Evolutionary conservation across 495 filamentous ascomycete genomes (phyloP).

Genomic region (Astrothelium subdiscretum): DNA sequence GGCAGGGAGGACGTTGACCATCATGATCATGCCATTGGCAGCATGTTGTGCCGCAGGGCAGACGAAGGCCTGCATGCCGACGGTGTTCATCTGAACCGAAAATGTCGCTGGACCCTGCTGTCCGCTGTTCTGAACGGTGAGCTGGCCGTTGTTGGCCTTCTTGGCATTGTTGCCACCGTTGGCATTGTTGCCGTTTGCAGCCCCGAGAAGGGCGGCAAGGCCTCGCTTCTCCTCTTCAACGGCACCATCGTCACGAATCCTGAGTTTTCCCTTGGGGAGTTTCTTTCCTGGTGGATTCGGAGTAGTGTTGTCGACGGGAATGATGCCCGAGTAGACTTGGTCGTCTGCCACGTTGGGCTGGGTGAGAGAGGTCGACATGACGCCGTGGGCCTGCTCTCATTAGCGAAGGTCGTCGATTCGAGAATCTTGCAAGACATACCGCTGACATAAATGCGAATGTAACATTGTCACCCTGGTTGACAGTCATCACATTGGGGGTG

Average conservation of each 20-base stretch:
- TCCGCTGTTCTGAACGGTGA: conserved; percentile 1
- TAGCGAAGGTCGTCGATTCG: not conserved
- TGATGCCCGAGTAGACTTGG: conserved; percentile 1
- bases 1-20: not conserved
- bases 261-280: not conserved
- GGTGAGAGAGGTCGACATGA: conserved; percentile 1
- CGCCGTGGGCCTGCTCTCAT: conserved; percentile 1
- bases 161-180: not conserved
- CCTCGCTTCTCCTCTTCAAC: conserved; percentile 1
- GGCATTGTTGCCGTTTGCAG: conserved; percentile 1
- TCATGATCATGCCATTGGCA: conserved; percentile 2
- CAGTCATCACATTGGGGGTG: not conserved
- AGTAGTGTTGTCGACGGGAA: conserved; percentile 2
- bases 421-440: not conserved
- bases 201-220: not conserved
- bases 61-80: conserved; percentile 1
- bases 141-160: conserved; percentile 1
- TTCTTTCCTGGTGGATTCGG: not conserved
- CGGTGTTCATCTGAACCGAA: conserved; percentile 1
- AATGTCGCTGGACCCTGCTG: conserved; percentile 1
- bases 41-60: conserved; percentile 1
- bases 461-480: not conserved
- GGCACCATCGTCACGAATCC: not conserved
- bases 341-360: not conserved
- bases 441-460: conserved; percentile 1